Percentiles rank a stretch among this genome's conserved stretches.
phyloP scores from a whole-genome alignment of 176 grass and related monocot genomes.

The Microstegium vimineum region DNA sequence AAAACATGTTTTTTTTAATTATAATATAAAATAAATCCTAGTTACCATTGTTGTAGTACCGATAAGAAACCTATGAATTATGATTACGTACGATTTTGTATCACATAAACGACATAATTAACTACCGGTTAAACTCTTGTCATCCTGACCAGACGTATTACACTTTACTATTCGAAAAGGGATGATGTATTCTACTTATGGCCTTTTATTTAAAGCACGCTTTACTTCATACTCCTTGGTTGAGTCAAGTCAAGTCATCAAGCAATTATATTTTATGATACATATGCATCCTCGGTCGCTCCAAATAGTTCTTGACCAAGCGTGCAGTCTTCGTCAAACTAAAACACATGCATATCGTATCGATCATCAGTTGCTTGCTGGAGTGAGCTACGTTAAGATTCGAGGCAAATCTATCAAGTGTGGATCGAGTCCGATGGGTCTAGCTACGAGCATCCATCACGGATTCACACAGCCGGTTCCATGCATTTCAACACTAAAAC shows the following conservation, averaged over 20 bases:
- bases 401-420: too few species aligned
- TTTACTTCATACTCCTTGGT: not conserved
- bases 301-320: not conserved
- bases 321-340: not conserved
- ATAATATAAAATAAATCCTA: too few species aligned
- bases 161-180: not conserved
- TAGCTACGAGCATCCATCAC: not conserved
- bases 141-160: too few species aligned
- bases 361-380: not conserved
- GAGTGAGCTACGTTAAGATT: not conserved
- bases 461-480: not conserved
- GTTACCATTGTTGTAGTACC: too few species aligned
- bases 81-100: too few species aligned
- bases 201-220: not conserved
- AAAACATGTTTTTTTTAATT: too few species aligned
- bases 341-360: not conserved
- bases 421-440: too few species aligned
- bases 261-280: not conserved
- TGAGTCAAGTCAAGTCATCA: conserved; percentile 11
- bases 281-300: not conserved
- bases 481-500: not conserved
- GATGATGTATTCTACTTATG: not conserved
- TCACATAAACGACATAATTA: too few species aligned
- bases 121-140: too few species aligned
- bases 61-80: too few species aligned